These are phyloP conservation scores for Lasiosphaeria hispida DNA, from an alignment of 495 filamentous ascomycete species.

Conservation along the genomic window DNA sequence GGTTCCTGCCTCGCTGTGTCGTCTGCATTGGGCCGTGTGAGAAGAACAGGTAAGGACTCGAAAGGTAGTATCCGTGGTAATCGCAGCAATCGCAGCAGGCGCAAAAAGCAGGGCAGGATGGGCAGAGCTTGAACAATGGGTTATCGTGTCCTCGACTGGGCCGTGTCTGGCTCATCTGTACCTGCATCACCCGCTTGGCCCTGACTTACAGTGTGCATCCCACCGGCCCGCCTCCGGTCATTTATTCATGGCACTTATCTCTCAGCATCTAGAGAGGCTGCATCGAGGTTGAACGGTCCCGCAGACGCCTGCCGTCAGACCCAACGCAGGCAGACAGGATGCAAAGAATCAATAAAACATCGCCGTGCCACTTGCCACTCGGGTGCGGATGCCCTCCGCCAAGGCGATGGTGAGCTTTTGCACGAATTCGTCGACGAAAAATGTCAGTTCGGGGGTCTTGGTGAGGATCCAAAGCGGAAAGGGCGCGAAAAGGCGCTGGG, in stretches of 20 bases:
- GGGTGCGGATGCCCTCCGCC: neutral
- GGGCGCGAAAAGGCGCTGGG: neutral
- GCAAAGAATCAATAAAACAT: too few relatives aligned
- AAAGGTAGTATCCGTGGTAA: neutral
- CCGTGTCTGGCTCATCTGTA: constrained; percentile 7
- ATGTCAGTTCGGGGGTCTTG: neutral
- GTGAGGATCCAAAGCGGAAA: neutral
- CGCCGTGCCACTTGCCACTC: neutral
- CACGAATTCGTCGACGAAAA: neutral
- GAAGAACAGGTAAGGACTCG: neutral
- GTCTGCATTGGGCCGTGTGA: neutral
- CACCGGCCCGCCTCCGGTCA: constrained; percentile 1
- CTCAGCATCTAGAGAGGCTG: neutral
- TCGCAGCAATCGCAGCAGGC: neutral
- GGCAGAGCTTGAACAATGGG: too few relatives aligned
- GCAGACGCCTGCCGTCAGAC: too few relatives aligned
- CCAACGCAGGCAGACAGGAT: too few relatives aligned
- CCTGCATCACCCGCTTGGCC: constrained; percentile 5
- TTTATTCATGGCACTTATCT: neutral
- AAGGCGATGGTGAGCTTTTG: too few relatives aligned
- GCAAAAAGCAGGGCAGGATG: neutral
- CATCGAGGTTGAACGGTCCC: too few relatives aligned
- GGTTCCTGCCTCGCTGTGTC: neutral
- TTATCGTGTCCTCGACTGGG: neutral
- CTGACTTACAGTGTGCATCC: neutral